phyloP scores from a whole-genome alignment of 495 filamentous ascomycete genomes.

The Penicillium lividum region DNA sequence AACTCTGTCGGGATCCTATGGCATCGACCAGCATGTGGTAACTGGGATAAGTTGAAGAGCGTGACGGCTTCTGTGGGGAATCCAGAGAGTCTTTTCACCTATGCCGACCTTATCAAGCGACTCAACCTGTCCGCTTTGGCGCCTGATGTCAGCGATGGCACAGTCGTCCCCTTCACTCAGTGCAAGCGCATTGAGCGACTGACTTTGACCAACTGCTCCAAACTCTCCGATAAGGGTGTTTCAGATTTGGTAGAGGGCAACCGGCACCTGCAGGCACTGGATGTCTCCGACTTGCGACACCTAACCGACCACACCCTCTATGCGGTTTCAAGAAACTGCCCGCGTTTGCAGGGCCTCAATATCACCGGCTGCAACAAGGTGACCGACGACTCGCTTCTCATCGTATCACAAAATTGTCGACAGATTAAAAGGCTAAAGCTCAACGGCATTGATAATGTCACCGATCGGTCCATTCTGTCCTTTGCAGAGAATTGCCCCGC shows the following conservation, averaged over 20 bases:
- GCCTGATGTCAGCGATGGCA: slow-evolving; percentile 81
- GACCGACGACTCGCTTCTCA: slow-evolving; percentile 79
- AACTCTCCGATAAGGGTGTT: slow-evolving; percentile 81
- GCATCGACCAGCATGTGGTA: slow-evolving; percentile 89
- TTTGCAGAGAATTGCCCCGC: slow-evolving; percentile 87
- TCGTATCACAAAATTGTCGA: slow-evolving; percentile 80
- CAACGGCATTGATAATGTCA: slow-evolving; percentile 80
- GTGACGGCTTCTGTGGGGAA: slow-evolving; percentile 76
- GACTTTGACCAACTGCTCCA: slow-evolving; percentile 87
- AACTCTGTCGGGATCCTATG: slow-evolving; percentile 93
- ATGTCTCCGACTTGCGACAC: slow-evolving; percentile 76
- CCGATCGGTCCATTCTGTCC: slow-evolving; percentile 74
- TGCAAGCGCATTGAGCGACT: slow-evolving; percentile 93
- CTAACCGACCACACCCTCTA: slow-evolving; percentile 83
- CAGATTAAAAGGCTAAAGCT: slow-evolving; percentile 95
- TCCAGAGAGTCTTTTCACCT: slow-evolving; percentile 73
- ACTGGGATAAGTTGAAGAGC: slow-evolving; percentile 72
- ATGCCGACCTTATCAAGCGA: slow-evolving; percentile 83
- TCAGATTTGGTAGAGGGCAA: slow-evolving; percentile 78
- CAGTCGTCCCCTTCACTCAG: slow-evolving; percentile 72
- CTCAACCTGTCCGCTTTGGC: slow-evolving; percentile 84
- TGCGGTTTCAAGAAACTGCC: slow-evolving; percentile 78
- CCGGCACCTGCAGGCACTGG: slow-evolving; percentile 80
- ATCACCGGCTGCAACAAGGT: slow-evolving; percentile 83
- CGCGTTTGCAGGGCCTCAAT: slow-evolving; percentile 87